Evolutionary conservation across 768 basidiomycete genomes (phyloP), one percentile per base, ranked within the genome.

Genomic region (Boletus rubropictus): DNA sequence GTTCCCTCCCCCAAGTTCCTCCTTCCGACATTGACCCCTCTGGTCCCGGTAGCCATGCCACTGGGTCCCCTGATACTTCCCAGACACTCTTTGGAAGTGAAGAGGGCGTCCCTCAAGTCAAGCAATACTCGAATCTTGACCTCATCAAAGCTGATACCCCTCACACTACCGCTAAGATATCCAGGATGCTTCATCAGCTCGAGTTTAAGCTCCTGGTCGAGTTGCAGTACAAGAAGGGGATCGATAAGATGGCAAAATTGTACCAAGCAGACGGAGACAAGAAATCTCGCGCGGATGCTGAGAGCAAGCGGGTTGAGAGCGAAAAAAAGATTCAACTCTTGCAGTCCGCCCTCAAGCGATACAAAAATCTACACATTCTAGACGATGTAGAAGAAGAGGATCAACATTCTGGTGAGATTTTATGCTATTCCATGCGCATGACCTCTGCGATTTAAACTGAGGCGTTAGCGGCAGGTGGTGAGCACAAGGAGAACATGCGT

Each of bases 151-250:
- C 93, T 53, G 96, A 99, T 71, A 94, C 94, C 37, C 94, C 95
- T 14, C 82, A 95, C 62, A 93, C 92, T 17, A 86, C 94, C 2
- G 86, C 89, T 56, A 98, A 95, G 74, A 98, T 99, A 65, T 89
- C 92, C 34, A 82, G 82, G 57, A 97, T 98, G 94, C 81, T 98
- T 41, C 94, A 97, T 69, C 94, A 97, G 68, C 84, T 99, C 52
- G 94, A 98, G 69, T 99, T 97, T 80, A 99, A 99, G 72, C 82
- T 97, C 46, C 90, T 95, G 67, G 91, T 99, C 54, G 96, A 99
- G 70, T 81, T 87, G 72, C 93, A 98, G 70, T 97, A 97, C 75
- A 95, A 94, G 75, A 80, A 85, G 65, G 96, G 96, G 34, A 96
- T 97, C 54, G 94, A 98, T 71, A 97, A 97, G 74, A 99, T 99